Percentiles rank a stretch among this genome's conserved stretches.
These are phyloP conservation scores for Rhizophlyctis rosea DNA, from an alignment of 192 early-diverging fungal genomes.

Conservation along the genomic window DNA sequence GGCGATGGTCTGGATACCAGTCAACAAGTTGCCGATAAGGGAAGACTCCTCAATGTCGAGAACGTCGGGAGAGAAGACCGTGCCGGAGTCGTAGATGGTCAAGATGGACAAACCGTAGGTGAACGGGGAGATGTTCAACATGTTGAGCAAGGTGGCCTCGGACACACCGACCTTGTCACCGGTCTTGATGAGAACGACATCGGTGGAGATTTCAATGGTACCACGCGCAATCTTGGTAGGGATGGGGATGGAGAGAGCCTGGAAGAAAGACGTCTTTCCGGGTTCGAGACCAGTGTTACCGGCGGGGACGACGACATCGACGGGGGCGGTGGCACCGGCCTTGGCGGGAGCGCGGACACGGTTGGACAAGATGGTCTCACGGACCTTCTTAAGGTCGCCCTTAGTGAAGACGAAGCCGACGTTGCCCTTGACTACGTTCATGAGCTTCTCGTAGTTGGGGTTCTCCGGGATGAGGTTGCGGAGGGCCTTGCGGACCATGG, in stretches of 20 bases:
- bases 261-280: conserved; percentile 99
- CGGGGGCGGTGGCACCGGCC: conserved; percentile 90
- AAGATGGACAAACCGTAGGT: conserved; percentile 96
- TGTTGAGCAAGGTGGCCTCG: conserved; percentile 98
- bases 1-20: conserved; percentile 93
- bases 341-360: conserved; percentile 96
- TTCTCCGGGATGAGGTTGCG: conserved; percentile 59
- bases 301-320: conserved; percentile 88
- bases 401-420: conserved; percentile 99
- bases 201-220: conserved; percentile 99
- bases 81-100: conserved; percentile 91
- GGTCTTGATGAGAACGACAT: conserved; percentile 87
- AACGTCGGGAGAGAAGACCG: conserved; percentile 80
- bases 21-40: conserved; percentile 75
- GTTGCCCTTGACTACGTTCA: conserved; percentile 89
- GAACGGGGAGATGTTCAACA: conserved; percentile 99
- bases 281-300: conserved; percentile 99
- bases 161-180: conserved; percentile 96
- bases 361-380: conserved; percentile 87
- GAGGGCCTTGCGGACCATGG: conserved; percentile 88
- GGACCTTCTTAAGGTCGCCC: conserved; percentile 90
- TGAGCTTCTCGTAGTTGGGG: conserved; percentile 81
- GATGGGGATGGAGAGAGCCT: conserved; percentile 98
- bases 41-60: conserved; percentile 93
- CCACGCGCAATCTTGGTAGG: conserved; percentile 99